phyloP scores from a whole-genome alignment of 352 stramenopile genomes.

The Pythium apleroticum region DNA sequence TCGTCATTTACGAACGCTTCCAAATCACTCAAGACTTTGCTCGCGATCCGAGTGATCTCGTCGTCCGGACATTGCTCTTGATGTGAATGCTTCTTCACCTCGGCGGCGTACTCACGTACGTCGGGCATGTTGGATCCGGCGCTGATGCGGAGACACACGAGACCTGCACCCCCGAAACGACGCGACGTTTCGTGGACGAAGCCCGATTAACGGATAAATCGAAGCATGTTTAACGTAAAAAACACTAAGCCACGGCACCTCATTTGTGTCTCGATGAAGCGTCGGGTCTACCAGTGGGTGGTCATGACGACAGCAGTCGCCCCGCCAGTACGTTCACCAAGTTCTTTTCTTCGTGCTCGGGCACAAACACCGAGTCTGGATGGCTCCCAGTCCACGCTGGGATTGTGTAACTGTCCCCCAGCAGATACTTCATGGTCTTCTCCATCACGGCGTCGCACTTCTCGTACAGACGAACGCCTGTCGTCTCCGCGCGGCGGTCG shows the following conservation, averaged over 20 bases:
- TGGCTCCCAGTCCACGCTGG: constrained; percentile 62
- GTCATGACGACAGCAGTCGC: constrained; percentile 39
- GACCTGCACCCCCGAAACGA: constrained; percentile 12
- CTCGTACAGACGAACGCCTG: constrained; percentile 65
- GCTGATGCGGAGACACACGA: constrained; percentile 1
- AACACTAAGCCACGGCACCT: not conserved
- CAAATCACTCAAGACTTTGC: constrained; percentile 47
- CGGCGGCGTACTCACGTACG: not conserved
- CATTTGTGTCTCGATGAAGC: not conserved
- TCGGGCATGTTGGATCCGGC: not conserved
- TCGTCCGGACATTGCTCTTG: not conserved
- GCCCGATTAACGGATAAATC: not conserved
- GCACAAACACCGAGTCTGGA: constrained; percentile 56
- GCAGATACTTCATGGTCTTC: constrained; percentile 69
- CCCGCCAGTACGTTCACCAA: constrained; percentile 82
- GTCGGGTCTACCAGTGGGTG: not conserved
- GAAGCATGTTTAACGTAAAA: constrained; percentile 1
- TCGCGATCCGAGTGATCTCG: constrained; percentile 32
- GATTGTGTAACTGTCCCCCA: constrained; percentile 58
- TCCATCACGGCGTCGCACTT: constrained; percentile 79
- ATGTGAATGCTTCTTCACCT: not conserved
- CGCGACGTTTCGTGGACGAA: constrained; percentile 16
- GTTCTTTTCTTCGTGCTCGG: constrained; percentile 70
- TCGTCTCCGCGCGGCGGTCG: constrained; percentile 62
- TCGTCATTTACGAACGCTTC: constrained; percentile 45